Evolutionary conservation across 352 stramenopile species (phyloP), one percentile per base, ranked within the genome.

Genomic region (Globisporangium lucens): DNA sequence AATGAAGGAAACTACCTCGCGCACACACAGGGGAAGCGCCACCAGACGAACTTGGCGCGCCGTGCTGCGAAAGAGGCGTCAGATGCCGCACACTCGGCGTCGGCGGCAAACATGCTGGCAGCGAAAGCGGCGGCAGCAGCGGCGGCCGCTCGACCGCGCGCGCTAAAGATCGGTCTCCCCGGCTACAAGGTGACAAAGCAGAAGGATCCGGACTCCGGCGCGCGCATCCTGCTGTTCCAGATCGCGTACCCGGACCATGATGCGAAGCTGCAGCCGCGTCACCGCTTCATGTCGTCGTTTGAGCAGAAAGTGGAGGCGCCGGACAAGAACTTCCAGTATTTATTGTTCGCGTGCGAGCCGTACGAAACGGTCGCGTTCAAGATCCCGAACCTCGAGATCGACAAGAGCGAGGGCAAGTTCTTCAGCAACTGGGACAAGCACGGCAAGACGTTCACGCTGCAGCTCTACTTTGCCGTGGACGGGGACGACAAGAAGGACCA

Each of bases 311-410:
- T 99, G n/a, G 97, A 99, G 70, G 83, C 89, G 7, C 92, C 97
- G 0, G 96, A 99, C 81, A 98, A 98, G 68, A 86, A 90, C 62
- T 93, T 94, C 69, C 90, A 97, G 82, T 99, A 99, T 74, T 75
- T 99, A 15, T 78, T 99, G 15, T 98, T 99, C 70, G 98, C 98
- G 1, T 98, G 96, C 68, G 97, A 99, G 74, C 98, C 98, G 46
- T 99, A 99, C 82, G 97, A 99, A 85, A 99, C 97, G 22, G 89
- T 99, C 24, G 98, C 93, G 49, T 99, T 99, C 84, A 99, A 99
- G 80, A 97, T 99, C 69, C 97, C 97, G 20, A 99, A 99, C 76
- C 74, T 97, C 56, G 87, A 94, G 17, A 85, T 99, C 49, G 97
- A 99, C 79, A 97, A 97, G 75, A 79, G 85, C 59, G 94, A 98